Percentiles rank a stretch among this genome's conserved stretches.
Conservation (phyloP, 495 filamentous ascomycete species). For the Aspergillus diversus region DNA sequence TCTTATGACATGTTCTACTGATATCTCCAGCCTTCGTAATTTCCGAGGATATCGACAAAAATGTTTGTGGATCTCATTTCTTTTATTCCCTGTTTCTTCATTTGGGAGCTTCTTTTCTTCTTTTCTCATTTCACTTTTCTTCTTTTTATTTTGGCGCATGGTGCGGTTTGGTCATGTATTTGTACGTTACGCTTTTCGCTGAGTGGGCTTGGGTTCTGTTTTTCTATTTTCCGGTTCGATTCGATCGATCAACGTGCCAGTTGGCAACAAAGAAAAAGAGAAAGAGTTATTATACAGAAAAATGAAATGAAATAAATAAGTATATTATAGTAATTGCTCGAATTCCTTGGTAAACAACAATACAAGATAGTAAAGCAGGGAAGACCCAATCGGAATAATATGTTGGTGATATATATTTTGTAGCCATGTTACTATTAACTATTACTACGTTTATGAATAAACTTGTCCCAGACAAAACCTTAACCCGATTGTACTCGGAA, state of each 20-base stretch:
- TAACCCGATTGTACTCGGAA: no score
- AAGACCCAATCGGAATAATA: no score
- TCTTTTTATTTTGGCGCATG: not conserved
- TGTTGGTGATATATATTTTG: no score
- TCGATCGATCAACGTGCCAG: constrained; percentile 2
- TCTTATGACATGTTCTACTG: constrained; percentile 15
- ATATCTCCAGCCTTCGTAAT: constrained; percentile 21
- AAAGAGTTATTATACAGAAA: constrained; percentile 1
- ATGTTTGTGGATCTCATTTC: constrained; percentile 25
- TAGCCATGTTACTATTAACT: no score
- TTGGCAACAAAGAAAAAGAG: constrained; percentile 3
- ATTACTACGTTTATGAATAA: no score
- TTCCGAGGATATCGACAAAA: constrained; percentile 14
- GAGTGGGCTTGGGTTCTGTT: constrained; percentile 3
- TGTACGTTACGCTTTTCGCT: not conserved
- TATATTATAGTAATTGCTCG: not conserved
- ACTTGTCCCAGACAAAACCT: no score
- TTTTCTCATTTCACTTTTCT: constrained; percentile 2
- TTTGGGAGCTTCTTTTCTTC: constrained; percentile 13
- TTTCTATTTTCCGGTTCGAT: constrained; percentile 1
- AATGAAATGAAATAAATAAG: not conserved
- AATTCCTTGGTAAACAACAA: no score
- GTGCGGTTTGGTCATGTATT: no score
- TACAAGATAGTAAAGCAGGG: no score
- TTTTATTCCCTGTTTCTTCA: constrained; percentile 16